Conservation (phyloP, 805 yeast genomes). For the Metschnikowia dekortorum region DNA sequence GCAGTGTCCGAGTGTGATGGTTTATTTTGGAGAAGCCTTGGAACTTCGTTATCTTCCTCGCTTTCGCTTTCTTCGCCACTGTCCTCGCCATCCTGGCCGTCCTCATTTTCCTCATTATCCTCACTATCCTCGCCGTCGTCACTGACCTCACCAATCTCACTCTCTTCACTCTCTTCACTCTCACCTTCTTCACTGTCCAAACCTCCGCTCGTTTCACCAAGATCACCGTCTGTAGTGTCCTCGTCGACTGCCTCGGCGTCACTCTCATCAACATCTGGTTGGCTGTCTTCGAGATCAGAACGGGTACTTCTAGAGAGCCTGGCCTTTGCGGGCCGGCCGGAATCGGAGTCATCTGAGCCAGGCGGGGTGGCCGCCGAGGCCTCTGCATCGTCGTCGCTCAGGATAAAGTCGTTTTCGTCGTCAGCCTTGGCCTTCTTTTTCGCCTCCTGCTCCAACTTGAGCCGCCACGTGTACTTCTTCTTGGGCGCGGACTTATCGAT, state of each 20-base stretch:
- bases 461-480: slow-evolving; percentile 70
- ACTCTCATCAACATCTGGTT: too few relatives aligned
- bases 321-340: too few relatives aligned
- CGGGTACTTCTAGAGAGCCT: too few relatives aligned
- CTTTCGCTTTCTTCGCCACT: slow-evolving; percentile 29
- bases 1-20: slow-evolving; percentile 44
- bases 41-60: slow-evolving; percentile 25
- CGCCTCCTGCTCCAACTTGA: slow-evolving; percentile 34
- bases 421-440: slow-evolving; percentile 41
- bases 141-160: slow-evolving; percentile 18
- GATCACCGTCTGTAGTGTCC: not conserved
- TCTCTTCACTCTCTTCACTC: slow-evolving; percentile 5
- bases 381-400: slow-evolving; percentile 26
- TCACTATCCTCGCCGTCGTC: slow-evolving; percentile 29
- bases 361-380: slow-evolving; percentile 5
- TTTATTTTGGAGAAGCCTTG: slow-evolving; percentile 34
- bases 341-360: not conserved
- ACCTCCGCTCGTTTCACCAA: too few relatives aligned
- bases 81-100: slow-evolving; percentile 24
- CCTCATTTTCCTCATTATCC: slow-evolving; percentile 18
- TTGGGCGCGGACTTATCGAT: slow-evolving; percentile 31
- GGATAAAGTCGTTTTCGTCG: slow-evolving; percentile 58
- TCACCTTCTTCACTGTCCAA: slow-evolving; percentile 18
- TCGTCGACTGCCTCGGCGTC: slow-evolving; percentile 4
- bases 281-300: not conserved